Evolutionary conservation across 2,329 filamentous ascomycete genomes (phyloP).

Genomic region (Lachnellula arida): DNA sequence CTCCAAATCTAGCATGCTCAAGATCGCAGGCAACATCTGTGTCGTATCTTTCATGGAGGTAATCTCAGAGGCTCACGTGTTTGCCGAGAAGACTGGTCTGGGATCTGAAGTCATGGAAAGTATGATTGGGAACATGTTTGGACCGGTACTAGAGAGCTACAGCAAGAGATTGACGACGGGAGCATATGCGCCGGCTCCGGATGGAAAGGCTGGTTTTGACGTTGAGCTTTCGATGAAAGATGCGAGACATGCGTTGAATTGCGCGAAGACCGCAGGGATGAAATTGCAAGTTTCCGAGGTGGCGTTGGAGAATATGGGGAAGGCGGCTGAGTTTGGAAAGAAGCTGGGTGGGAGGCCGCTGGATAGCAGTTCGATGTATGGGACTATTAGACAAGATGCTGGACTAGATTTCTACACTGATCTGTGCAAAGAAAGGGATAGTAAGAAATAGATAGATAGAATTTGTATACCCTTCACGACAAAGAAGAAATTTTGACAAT

Average conservation of each 20-base stretch:
- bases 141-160: constrained; percentile 38
- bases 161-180: constrained; percentile 40
- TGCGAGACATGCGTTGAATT: constrained; percentile 24
- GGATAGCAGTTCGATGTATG: constrained; percentile 49
- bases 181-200: constrained; percentile 36
- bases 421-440: constrained; percentile 21
- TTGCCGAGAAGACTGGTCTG: constrained; percentile 42
- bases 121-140: constrained; percentile 40
- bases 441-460: not conserved
- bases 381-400: constrained; percentile 40
- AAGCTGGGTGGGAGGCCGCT: constrained; percentile 32
- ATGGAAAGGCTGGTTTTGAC: constrained; percentile 21
- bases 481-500: too few species aligned
- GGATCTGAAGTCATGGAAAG: constrained; percentile 38
- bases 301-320: constrained; percentile 37
- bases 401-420: constrained; percentile 42
- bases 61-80: constrained; percentile 42
- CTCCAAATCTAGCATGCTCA: constrained; percentile 38
- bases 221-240: constrained; percentile 26
- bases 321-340: constrained; percentile 36
- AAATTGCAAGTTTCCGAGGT: constrained; percentile 21
- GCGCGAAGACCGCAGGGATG: constrained; percentile 18
- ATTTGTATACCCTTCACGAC: too few species aligned
- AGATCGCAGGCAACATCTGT: constrained; percentile 37
- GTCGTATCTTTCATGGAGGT: constrained; percentile 37